These are phyloP conservation scores for Candida easanensis DNA, from an alignment of 805 yeast species.

Conservation along the genomic window DNA sequence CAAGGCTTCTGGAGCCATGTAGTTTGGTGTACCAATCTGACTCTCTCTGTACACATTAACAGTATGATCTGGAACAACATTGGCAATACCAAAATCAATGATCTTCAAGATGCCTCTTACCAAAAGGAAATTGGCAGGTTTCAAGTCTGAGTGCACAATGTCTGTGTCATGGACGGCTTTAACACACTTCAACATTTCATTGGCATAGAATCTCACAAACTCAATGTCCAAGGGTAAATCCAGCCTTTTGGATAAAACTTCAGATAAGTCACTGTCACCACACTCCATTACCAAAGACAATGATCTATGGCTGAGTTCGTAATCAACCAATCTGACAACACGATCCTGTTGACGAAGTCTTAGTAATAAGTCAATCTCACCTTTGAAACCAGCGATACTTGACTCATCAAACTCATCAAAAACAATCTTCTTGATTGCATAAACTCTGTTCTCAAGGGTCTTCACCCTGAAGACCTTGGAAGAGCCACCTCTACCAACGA, in stretches of 20 bases:
- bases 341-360: constrained; percentile 59
- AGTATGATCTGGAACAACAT: constrained; percentile 90
- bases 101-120: constrained; percentile 83
- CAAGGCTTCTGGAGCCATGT: constrained; percentile 97
- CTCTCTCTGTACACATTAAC: constrained; percentile 85
- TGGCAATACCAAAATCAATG: constrained; percentile 95
- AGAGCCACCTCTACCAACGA: constrained; percentile 88
- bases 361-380: constrained; percentile 77
- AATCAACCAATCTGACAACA: constrained; percentile 77
- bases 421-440: constrained; percentile 78
- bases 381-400: constrained; percentile 77
- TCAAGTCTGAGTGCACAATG: constrained; percentile 79
- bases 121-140: constrained; percentile 69
- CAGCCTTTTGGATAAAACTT: constrained; percentile 60
- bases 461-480: constrained; percentile 86
- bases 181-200: constrained; percentile 79
- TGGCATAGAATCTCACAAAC: constrained; percentile 76
- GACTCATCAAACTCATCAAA: constrained; percentile 78
- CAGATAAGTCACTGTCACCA: constrained; percentile 88
- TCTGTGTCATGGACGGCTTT: constrained; percentile 84
- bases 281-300: constrained; percentile 87
- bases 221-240: constrained; percentile 57
- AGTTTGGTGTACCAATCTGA: constrained; percentile 93
- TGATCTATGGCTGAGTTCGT: constrained; percentile 61
- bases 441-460: constrained; percentile 50